Base-by-base conservation (phyloP, 345 rosid species). In the Erucastrum elatum region DNA sequence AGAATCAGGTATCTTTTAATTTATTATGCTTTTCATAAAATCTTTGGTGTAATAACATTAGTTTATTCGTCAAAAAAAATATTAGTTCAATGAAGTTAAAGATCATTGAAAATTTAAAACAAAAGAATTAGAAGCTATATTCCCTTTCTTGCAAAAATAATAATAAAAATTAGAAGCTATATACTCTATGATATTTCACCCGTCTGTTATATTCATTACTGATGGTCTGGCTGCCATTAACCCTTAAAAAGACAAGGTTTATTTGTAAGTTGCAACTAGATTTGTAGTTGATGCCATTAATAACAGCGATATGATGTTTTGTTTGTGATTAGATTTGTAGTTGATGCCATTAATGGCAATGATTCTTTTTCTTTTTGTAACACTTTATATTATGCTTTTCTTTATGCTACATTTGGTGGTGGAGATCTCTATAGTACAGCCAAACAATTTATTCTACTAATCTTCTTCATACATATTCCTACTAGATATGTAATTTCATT, bases 281-380 rank as follows among this genome's bases (percentile, higher is more conserved):
- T 16, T 53, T 53, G 59, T 16, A 33, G 21, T 56, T 56, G 66
- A 70, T 77, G 59, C 71, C 81, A 77, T 53, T 70, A 64, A 53
- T 70, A 64, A 70, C 66, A 70, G 64, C 27, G 66, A 77, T 71
- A 70, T 35, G 56, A 49, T 49, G 56, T 46, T 46, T 46, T 46
- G 12, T 25, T 41, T 26, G 71, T 27, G 55, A 70, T 70, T 53
- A 70, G 46, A 31, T 61, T 16, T 46, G 53, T 46, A 31, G 16
- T 70, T 55, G 66, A 70, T 77, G 58, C 71, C 80, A 77, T 64
- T 70, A 51, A 53, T 70, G 39, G 75, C 71, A 70, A 70, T 35
- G 65, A 77, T 21, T 21, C 21, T 21, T 21, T 21, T 21, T 21
- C 21, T 21, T 21, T 21, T 21, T 21, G 21, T 21, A 21, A 21